These are phyloP conservation scores for Chrysoporthe deuterocubensis DNA, from an alignment of 2,329 filamentous ascomycete genomes.

Conservation along the genomic window DNA sequence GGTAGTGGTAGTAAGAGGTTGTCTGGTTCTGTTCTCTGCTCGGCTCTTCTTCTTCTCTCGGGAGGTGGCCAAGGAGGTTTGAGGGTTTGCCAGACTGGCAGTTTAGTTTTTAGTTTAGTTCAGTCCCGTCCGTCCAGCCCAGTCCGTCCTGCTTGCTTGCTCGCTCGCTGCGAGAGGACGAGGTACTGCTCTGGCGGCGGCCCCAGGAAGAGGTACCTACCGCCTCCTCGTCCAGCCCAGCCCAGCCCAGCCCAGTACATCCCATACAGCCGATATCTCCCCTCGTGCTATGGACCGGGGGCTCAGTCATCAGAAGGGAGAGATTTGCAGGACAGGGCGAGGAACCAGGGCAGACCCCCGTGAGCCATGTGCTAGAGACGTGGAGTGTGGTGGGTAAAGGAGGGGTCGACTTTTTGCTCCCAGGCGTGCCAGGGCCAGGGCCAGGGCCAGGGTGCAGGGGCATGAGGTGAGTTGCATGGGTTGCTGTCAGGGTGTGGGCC, in stretches of 20 bases:
- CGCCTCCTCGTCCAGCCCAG: too few relatives aligned
- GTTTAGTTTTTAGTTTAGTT: not conserved
- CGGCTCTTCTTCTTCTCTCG: not conserved
- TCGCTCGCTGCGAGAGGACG: too few relatives aligned
- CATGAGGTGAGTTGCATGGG: not conserved
- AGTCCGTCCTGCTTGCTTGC: not conserved
- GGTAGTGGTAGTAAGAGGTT: not conserved
- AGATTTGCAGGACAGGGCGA: constrained; percentile 28
- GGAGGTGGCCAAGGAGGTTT: not conserved
- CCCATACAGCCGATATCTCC: too few relatives aligned
- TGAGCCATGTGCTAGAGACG: constrained; percentile 30
- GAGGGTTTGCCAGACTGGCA: not conserved
- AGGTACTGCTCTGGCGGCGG: too few relatives aligned
- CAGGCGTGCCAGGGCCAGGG: too few relatives aligned
- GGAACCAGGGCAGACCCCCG: constrained; percentile 25
- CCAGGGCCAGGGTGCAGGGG: not conserved
- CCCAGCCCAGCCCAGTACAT: too few relatives aligned
- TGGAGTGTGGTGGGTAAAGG: constrained; percentile 25
- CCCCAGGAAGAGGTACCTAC: too few relatives aligned
- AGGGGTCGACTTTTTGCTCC: constrained; percentile 6
- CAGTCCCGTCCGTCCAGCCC: not conserved
- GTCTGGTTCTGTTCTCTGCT: too few relatives aligned
- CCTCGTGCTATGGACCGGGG: not conserved
- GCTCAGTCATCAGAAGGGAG: constrained; percentile 13
- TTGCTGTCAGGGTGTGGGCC: constrained; percentile 14